Base-by-base conservation (phyloP, 2,329 filamentous ascomycete species). In the Calcarisporium arbuscula region DNA sequence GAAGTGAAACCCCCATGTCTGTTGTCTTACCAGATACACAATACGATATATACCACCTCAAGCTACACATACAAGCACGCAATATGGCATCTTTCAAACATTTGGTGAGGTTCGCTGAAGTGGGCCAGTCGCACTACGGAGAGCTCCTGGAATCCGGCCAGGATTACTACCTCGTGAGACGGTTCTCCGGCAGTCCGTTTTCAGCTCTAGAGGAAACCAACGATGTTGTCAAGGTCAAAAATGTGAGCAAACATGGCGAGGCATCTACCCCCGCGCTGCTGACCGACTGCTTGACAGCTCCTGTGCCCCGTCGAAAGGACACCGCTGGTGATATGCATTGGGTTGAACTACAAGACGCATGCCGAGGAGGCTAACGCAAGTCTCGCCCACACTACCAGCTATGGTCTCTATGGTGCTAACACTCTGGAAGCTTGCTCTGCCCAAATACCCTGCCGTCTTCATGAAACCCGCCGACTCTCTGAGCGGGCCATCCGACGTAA, bases 291-390 rank as follows among this genome's bases (percentile, higher is more conserved):
- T 34, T 19, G 14, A 16, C 33, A 58, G 39, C 49, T 74, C 3
- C 57, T 75, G 0, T 64, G 67, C 0, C 71, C 71, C 2, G 46
- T 74, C 30, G 61, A 61, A 0, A 51, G 48, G 34, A 64, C 72
- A 9, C 44, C 42, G 11, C 32, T 43, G 12, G 35, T 48, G 23
- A 15, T 32, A 15, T 47, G 47, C 30, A 35, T 49, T 18, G 47
- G 47, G 2, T 38, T 50, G 14, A 50, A 50, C 36, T 50, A 47
- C 29, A 38, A 40, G 22, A 41, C 35, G 6, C 46, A 50, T 32
- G 40, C 39, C 15, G 30, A 34, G 14, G 41, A 44, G 29, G 40
- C 40, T 7, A 34, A 30, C 7, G 40, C 45, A 29, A 25, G 34
- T 39, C 2, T 8, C 15, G 27, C 19, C n/a, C 4, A 15, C 21